phyloP scores from a whole-genome alignment of 768 basidiomycete species.

The Lactarius pseudohatsudake region DNA sequence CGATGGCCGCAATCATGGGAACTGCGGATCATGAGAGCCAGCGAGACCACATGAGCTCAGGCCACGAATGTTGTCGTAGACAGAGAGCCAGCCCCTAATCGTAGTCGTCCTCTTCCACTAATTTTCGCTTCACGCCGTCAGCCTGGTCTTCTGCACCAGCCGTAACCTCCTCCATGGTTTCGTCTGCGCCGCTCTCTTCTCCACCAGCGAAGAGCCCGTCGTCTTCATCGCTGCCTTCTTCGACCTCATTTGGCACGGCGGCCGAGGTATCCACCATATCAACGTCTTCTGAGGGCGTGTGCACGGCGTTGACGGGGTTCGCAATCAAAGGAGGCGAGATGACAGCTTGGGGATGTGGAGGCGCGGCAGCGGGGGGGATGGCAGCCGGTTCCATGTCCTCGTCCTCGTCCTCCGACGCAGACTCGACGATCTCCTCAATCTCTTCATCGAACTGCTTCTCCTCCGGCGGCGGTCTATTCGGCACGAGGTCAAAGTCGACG shows the following conservation, averaged over 20 bases:
- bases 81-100: slow-evolving; percentile 44
- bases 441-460: slow-evolving; percentile 78
- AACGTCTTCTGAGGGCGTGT: slow-evolving; percentile 61
- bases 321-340: slow-evolving; percentile 25
- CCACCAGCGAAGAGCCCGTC: slow-evolving; percentile 78
- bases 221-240: slow-evolving; percentile 75
- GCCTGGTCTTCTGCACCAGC: slow-evolving; percentile 33
- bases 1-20: background rate
- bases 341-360: slow-evolving; percentile 25
- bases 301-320: slow-evolving; percentile 56
- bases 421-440: slow-evolving; percentile 78
- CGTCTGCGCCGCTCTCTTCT: slow-evolving; percentile 68
- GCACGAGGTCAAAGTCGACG: slow-evolving; percentile 84
- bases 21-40: background rate
- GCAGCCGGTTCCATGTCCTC: slow-evolving; percentile 70
- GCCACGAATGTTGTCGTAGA: background rate
- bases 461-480: slow-evolving; percentile 79
- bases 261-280: slow-evolving; percentile 50
- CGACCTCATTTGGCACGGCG: slow-evolving; percentile 40
- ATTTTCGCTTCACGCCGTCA: slow-evolving; percentile 72
- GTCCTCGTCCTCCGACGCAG: slow-evolving; percentile 60
- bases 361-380: slow-evolving; percentile 41
- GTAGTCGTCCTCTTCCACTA: slow-evolving; percentile 87
- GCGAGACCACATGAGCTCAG: background rate
- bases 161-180: slow-evolving; percentile 79